Conservation (phyloP, 768 basidiomycete species). For the Termitomyces sp. region DNA sequence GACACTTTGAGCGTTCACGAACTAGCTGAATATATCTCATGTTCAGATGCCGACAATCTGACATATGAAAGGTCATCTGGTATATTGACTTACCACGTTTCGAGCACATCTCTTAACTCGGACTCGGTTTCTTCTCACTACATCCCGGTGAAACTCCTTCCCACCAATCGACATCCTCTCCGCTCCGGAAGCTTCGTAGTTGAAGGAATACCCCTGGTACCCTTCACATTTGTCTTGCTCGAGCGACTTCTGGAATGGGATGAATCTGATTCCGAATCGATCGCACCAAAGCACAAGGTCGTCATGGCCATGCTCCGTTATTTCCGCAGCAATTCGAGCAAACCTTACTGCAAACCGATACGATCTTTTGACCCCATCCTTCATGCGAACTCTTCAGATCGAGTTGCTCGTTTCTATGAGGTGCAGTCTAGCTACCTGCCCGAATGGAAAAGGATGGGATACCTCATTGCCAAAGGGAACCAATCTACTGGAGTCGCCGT, state of each 20-base stretch:
- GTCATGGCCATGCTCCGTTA: slow-evolving; percentile 8
- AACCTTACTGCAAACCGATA: slow-evolving; percentile 8
- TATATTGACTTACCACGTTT: neutral
- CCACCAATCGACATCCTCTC: neutral
- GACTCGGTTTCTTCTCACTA: neutral
- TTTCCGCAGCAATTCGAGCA: slow-evolving; percentile 4
- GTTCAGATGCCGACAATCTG: neutral
- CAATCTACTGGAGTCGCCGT: neutral
- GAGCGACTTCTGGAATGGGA: slow-evolving; percentile 11
- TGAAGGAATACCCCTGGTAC: slow-evolving; percentile 6
- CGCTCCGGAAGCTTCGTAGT: neutral
- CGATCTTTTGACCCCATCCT: slow-evolving; percentile 8
- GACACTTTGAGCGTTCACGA: neutral
- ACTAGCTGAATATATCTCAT: neutral
- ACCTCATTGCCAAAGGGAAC: neutral
- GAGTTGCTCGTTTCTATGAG: slow-evolving; percentile 1
- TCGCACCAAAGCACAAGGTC: neutral
- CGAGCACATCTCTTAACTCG: neutral
- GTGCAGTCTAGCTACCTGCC: neutral
- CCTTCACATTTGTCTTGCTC: slow-evolving; percentile 8
- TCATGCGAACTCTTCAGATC: slow-evolving; percentile 1
- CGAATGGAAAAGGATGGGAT: slow-evolving; percentile 9
- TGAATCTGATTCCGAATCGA: neutral
- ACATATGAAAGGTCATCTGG: neutral
- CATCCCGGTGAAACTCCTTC: neutral